A percentile compares a stretch with the other conserved stretches of the same genome.
These are phyloP conservation scores for Lagerstroemia speciosa DNA, from an alignment of 345 rosid genomes.

Conservation along the genomic window DNA sequence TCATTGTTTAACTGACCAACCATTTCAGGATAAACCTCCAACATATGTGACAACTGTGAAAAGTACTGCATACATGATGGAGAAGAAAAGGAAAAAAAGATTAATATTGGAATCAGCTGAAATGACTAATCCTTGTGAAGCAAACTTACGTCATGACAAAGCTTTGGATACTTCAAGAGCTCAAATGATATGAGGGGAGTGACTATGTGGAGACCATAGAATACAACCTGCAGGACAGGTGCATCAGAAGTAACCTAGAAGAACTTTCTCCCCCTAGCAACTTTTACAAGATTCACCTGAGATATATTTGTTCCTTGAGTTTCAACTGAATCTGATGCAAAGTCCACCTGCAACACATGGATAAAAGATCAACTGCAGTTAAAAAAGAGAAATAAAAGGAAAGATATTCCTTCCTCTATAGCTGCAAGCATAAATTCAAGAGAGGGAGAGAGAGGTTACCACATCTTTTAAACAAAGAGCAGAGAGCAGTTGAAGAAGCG, in stretches of 20 bases:
- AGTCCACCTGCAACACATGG: slow-evolving; percentile 55
- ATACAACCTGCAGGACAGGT: slow-evolving; percentile 63
- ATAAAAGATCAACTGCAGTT: not conserved
- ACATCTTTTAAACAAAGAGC: slow-evolving; percentile 90
- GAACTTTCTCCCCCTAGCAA: not conserved
- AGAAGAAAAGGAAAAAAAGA: slow-evolving; percentile 7
- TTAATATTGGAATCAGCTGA: slow-evolving; percentile 13
- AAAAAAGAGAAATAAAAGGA: not conserved
- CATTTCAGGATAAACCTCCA: slow-evolving; percentile 95
- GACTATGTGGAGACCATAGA: slow-evolving; percentile 82
- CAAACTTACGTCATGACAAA: slow-evolving; percentile 83
- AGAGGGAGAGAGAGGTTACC: slow-evolving; percentile 22
- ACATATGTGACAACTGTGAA: slow-evolving; percentile 72
- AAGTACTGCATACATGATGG: slow-evolving; percentile 54
- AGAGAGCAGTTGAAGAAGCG: slow-evolving; percentile 94
- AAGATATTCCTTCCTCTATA: slow-evolving; percentile 1
- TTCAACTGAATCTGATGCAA: slow-evolving; percentile 75
- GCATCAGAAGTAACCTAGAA: slow-evolving; percentile 20
- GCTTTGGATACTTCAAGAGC: slow-evolving; percentile 94
- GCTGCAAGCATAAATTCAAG: not conserved
- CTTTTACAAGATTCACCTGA: slow-evolving; percentile 45
- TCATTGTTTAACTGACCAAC: slow-evolving; percentile 61
- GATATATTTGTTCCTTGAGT: slow-evolving; percentile 63
- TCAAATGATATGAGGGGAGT: slow-evolving; percentile 84
- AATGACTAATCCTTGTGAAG: not conserved